phyloP scores from a whole-genome alignment of 495 filamentous ascomycete genomes.

The Penicillium subrubescens region DNA sequence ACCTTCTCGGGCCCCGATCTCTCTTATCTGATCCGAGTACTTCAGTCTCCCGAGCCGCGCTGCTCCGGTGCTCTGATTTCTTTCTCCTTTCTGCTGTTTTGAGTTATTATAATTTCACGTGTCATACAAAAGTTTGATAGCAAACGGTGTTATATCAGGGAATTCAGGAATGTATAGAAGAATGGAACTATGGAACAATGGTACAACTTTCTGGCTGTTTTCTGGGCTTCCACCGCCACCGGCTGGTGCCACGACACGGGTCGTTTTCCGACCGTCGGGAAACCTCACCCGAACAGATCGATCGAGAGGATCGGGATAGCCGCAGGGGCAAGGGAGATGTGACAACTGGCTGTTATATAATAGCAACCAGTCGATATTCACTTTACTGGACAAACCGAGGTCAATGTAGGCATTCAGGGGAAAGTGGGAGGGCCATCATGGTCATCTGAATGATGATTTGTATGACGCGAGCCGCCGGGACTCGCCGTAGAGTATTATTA shows the following conservation, averaged over 20 bases:
- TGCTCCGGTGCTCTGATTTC: conserved; percentile 1
- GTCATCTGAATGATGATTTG: not conserved
- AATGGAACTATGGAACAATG: not conserved
- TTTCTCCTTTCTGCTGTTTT: not conserved
- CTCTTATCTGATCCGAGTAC: conserved; percentile 28
- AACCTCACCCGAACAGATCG: not conserved
- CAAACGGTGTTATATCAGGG: too few species aligned
- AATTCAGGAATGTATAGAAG: not conserved
- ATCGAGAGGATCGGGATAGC: not conserved
- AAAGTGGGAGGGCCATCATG: not conserved
- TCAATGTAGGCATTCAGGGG: not conserved
- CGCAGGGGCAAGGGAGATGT: not conserved
- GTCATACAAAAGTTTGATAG: not conserved
- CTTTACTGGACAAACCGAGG: not conserved
- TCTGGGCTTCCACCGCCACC: not conserved
- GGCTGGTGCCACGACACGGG: not conserved
- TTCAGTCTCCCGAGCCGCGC: conserved; percentile 16
- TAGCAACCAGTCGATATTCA: not conserved
- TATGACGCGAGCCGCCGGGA: not conserved
- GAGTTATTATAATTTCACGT: not conserved
- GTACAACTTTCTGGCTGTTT: not conserved
- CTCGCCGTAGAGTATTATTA: not conserved
- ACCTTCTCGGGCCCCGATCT: conserved; percentile 2
- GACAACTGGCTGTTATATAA: not conserved
- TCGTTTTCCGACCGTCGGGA: not conserved